These are phyloP conservation scores for Pyronema domesticum DNA, from an alignment of 495 filamentous ascomycete species.

Conservation along the genomic window DNA sequence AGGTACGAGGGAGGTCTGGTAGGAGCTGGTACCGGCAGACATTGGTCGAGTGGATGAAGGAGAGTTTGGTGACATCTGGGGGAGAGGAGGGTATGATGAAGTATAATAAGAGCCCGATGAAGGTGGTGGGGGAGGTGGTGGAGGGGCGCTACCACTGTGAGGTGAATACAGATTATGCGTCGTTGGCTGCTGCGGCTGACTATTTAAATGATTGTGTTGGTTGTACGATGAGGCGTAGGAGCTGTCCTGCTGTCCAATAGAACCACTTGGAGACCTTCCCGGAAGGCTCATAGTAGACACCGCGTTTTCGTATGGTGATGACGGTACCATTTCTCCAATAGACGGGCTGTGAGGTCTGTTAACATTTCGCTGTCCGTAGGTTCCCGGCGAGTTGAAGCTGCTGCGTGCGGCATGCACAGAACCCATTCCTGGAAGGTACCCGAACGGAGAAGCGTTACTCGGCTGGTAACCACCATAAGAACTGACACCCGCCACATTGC, in stretches of 20 bases:
- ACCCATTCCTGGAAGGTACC: slow-evolving; percentile 13
- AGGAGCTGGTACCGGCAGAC: not conserved
- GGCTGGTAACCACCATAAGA: slow-evolving; percentile 14
- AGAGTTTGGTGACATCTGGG: slow-evolving; percentile 16
- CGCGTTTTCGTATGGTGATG: slow-evolving; percentile 13
- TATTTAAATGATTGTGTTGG: slow-evolving; percentile 21
- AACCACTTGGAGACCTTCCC: slow-evolving; percentile 4
- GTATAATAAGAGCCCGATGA: slow-evolving; percentile 12
- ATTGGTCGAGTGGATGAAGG: slow-evolving; percentile 10
- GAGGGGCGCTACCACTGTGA: slow-evolving; percentile 15
- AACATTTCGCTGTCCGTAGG: slow-evolving; percentile 9
- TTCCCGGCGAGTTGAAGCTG: slow-evolving; percentile 15
- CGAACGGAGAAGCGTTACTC: slow-evolving; percentile 12
- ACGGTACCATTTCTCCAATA: slow-evolving; percentile 15
- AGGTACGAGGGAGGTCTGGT: slow-evolving; percentile 15
- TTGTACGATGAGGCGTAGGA: slow-evolving; percentile 17
- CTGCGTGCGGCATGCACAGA: slow-evolving; percentile 10
- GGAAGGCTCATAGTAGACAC: slow-evolving; percentile 7
- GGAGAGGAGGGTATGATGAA: slow-evolving; percentile 22
- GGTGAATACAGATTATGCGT: slow-evolving; percentile 21
- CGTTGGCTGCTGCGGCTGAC: slow-evolving; percentile 12
- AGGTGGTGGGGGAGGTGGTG: slow-evolving; percentile 19
- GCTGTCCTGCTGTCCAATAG: slow-evolving; percentile 18
- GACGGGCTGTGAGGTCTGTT: slow-evolving; percentile 21
- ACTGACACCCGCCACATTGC: slow-evolving; percentile 14